These are phyloP conservation scores for Fusarium chuoi DNA, from an alignment of 2,329 filamentous ascomycete genomes.

Conservation along the genomic window DNA sequence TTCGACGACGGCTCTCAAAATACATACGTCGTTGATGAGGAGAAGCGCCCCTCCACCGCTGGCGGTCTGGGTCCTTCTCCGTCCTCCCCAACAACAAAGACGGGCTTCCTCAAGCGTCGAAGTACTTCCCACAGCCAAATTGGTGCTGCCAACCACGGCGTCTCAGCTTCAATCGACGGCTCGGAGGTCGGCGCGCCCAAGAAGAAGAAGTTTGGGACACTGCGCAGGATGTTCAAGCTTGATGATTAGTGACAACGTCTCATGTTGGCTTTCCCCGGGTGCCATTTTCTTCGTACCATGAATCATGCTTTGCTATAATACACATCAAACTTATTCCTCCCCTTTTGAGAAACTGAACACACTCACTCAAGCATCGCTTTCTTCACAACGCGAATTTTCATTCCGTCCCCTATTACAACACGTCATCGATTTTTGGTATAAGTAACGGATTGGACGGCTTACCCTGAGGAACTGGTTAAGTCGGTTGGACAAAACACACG, in stretches of 20 bases:
- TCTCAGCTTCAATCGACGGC: conserved; percentile 18
- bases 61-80: conserved; percentile 42
- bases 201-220: conserved; percentile 74
- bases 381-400: not conserved
- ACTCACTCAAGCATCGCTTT: conserved; percentile 14
- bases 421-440: conserved; percentile 11
- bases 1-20: conserved; percentile 40
- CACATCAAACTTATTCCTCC: not conserved
- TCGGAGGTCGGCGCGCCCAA: conserved; percentile 42
- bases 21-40: conserved; percentile 40
- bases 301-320: not conserved
- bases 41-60: conserved; percentile 50
- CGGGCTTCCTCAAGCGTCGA: conserved; percentile 50
- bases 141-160: conserved; percentile 19
- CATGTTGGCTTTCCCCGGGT: not conserved
- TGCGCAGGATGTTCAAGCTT: conserved; percentile 72
- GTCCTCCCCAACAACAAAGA: conserved; percentile 47
- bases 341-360: not conserved
- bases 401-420: not conserved
- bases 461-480: not conserved
- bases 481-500: conserved; percentile 1
- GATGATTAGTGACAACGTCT: conserved; percentile 52
- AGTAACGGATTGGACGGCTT: conserved; percentile 2
- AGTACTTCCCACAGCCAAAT: conserved; percentile 51
- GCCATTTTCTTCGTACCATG: not conserved